A percentile compares a stretch with the other conserved stretches of the same genome.
Conservation (phyloP, 2,329 filamentous ascomycete genomes). For the Alternaria conjuncta region DNA sequence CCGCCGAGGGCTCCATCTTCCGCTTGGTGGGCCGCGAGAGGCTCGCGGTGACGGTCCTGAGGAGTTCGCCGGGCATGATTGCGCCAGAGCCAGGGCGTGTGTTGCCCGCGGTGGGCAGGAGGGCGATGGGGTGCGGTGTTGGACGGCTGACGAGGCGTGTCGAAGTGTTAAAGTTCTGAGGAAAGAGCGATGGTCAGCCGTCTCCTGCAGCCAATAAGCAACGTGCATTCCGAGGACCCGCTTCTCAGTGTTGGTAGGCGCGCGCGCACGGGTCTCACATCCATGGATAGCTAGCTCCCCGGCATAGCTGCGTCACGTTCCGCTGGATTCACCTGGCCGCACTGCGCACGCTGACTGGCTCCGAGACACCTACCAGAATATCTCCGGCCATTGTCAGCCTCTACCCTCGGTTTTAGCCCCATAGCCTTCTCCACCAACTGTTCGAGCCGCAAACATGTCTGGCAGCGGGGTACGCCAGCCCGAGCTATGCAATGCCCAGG, state of each 20-base stretch:
- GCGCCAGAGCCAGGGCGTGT: slow-evolving; percentile 36
- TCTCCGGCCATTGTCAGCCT: slow-evolving; percentile 3
- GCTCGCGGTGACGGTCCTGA: slow-evolving; percentile 46
- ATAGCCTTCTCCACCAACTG: slow-evolving; percentile 2
- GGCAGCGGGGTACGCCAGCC: slow-evolving; percentile 57
- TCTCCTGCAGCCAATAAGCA: slow-evolving; percentile 16
- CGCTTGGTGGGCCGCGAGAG: slow-evolving; percentile 45
- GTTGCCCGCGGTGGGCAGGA: slow-evolving; percentile 40
- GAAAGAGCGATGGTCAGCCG: slow-evolving; percentile 18
- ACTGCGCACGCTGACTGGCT: slow-evolving; percentile 10
- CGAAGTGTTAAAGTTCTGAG: slow-evolving; percentile 27
- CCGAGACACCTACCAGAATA: slow-evolving; percentile 7
- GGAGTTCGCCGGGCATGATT: slow-evolving; percentile 54
- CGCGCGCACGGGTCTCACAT: slow-evolving; percentile 5
- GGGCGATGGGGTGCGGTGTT: slow-evolving; percentile 24
- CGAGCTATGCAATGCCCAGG: slow-evolving; percentile 23
- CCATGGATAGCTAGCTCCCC: slow-evolving; percentile 10
- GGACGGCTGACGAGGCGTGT: slow-evolving; percentile 35
- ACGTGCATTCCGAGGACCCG: slow-evolving; percentile 3
- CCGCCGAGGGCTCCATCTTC: slow-evolving; percentile 44
- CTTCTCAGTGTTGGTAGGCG: slow-evolving; percentile 23
- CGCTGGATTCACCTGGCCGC: slow-evolving; percentile 4
- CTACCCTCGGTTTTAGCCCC: slow-evolving; percentile 1
- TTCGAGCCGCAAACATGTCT: slow-evolving; percentile 54
- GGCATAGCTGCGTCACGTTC: slow-evolving; percentile 29